phyloP scores from a whole-genome alignment of 495 filamentous ascomycete genomes.

The Lasiosphaeriaceae sp. region DNA sequence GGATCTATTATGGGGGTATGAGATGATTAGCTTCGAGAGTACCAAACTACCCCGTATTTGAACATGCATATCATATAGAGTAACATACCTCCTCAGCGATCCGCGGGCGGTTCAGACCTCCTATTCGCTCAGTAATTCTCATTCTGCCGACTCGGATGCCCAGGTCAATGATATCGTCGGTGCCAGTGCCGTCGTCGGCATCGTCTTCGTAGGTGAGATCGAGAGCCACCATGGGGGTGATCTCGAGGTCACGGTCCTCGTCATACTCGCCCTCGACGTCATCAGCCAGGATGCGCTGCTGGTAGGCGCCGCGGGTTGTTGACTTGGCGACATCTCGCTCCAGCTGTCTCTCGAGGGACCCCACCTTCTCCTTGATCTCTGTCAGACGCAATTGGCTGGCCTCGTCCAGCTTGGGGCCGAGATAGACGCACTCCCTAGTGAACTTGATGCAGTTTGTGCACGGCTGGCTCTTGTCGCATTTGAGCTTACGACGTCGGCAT shows the following conservation, averaged over 20 bases:
- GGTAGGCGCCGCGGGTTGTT: constrained; percentile 8
- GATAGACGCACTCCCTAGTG: constrained; percentile 60
- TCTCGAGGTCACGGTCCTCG: constrained; percentile 48
- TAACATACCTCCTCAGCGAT: constrained; percentile 61
- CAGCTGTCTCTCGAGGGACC: constrained; percentile 57
- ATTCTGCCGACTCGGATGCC: constrained; percentile 67
- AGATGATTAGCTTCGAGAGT: not conserved
- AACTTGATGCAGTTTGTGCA: constrained; percentile 67
- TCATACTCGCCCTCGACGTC: constrained; percentile 44
- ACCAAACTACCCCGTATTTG: not conserved
- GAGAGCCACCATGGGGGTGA: constrained; percentile 51
- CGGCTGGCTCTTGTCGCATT: constrained; percentile 71
- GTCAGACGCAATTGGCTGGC: constrained; percentile 56
- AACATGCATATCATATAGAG: not conserved
- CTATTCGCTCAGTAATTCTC: constrained; percentile 69
- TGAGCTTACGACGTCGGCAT: constrained; percentile 74
- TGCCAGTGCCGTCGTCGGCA: constrained; percentile 42
- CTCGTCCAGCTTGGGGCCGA: constrained; percentile 58
- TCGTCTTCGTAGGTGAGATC: constrained; percentile 65
- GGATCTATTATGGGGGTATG: constrained; percentile 15
- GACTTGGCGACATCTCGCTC: constrained; percentile 50
- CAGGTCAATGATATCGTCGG: constrained; percentile 63
- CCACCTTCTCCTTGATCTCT: constrained; percentile 68
- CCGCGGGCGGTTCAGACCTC: constrained; percentile 54
- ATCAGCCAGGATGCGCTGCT: constrained; percentile 40